Percentiles rank a stretch among this genome's conserved stretches.
phyloP scores from a whole-genome alignment of 805 yeast species.

The Saturnispora gosingensis region DNA sequence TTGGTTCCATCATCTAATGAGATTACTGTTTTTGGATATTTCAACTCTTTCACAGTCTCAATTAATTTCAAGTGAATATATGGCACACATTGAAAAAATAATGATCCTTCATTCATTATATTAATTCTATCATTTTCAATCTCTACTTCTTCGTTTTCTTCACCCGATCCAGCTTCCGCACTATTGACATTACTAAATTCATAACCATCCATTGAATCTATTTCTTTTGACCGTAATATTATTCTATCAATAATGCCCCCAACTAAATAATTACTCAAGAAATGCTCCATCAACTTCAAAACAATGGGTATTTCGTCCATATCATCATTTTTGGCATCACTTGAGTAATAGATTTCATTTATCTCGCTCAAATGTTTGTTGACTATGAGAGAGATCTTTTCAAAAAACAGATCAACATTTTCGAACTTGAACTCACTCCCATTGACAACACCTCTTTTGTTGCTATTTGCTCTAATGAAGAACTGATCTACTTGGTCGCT shows the following conservation, averaged over 20 bases:
- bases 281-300: constrained; percentile 27
- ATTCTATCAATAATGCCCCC: constrained; percentile 28
- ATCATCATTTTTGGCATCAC: constrained; percentile 1
- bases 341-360: constrained; percentile 16
- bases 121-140: constrained; percentile 15
- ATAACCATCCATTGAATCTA: constrained; percentile 19
- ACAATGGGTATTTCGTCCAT: constrained; percentile 29
- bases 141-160: constrained; percentile 1
- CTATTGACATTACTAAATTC: constrained; percentile 17
- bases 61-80: constrained; percentile 24
- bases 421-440: constrained; percentile 21
- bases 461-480: constrained; percentile 11
- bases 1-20: constrained; percentile 1
- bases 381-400: constrained; percentile 13
- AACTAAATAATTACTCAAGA: constrained; percentile 27
- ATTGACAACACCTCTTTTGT: constrained; percentile 22
- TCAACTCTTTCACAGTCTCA: constrained; percentile 15
- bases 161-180: constrained; percentile 12
- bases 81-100: constrained; percentile 31
- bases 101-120: constrained; percentile 26
- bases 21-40: constrained; percentile 22
- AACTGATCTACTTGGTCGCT: constrained; percentile 17
- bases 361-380: constrained; percentile 25
- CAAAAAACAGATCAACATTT: constrained; percentile 20
- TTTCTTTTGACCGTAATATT: constrained; percentile 25